A percentile compares a stretch with the other conserved stretches of the same genome.
Evolutionary conservation across 768 basidiomycete species (phyloP).

Genomic region (Naganishia randhawae): DNA sequence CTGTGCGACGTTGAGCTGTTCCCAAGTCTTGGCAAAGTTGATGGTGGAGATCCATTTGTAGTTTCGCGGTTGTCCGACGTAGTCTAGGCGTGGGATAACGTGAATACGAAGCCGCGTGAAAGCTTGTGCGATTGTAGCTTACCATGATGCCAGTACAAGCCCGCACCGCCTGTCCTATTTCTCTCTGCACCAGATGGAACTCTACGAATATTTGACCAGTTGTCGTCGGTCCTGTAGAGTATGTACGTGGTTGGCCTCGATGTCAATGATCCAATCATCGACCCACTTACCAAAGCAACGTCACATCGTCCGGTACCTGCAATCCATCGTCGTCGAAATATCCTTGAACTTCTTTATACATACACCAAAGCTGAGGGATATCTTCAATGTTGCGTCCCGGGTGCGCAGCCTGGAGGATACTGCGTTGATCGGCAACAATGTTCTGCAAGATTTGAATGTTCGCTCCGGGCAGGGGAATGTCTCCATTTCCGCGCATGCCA

Average conservation of each 20-base stretch:
- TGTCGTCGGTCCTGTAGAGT: slow-evolving; percentile 58
- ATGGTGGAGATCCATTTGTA: slow-evolving; percentile 55
- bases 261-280: not conserved
- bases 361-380: slow-evolving; percentile 64
- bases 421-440: slow-evolving; percentile 62
- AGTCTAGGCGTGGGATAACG: slow-evolving; percentile 3
- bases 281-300: slow-evolving; percentile 56
- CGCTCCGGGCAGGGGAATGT: slow-evolving; percentile 44
- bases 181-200: slow-evolving; percentile 59
- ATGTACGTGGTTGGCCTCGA: slow-evolving; percentile 32
- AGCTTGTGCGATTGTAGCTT: not conserved
- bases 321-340: slow-evolving; percentile 53
- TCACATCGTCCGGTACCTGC: slow-evolving; percentile 64
- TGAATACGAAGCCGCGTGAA: slow-evolving; percentile 10
- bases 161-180: slow-evolving; percentile 59
- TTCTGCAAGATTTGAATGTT: slow-evolving; percentile 44
- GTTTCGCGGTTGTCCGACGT: slow-evolving; percentile 63
- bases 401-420: slow-evolving; percentile 60
- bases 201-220: slow-evolving; percentile 70
- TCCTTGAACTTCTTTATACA: slow-evolving; percentile 61
- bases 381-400: slow-evolving; percentile 47
- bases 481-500: slow-evolving; percentile 64
- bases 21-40: slow-evolving; percentile 54
- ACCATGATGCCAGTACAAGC: slow-evolving; percentile 20
- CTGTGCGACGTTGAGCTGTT: slow-evolving; percentile 67